Evolutionary conservation across 306 rosid genomes (phyloP), one percentile per base, ranked within the genome.

Genomic region (Clitoria ternatea): DNA sequence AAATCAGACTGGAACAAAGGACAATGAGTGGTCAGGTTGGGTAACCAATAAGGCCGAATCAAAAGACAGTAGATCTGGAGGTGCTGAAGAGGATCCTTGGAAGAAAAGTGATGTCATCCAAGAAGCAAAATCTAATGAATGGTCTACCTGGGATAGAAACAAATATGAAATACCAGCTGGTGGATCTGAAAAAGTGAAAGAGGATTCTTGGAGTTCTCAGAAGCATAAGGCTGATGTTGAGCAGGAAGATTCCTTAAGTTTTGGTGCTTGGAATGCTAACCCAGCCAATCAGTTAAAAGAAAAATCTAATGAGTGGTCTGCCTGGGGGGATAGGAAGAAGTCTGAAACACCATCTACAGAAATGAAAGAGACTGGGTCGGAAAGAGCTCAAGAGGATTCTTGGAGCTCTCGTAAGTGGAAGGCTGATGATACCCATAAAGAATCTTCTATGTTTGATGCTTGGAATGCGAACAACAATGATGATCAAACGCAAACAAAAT

Each of bases 11-110:
- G 29, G 57, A 29, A 19, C 62, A 47, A 79, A 49, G 1, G 18
- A 70, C 3, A 79, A 66, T 47, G 47, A 57, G 11, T 72, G 70
- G 78, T 72, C 70, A 4, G 66, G 32, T 12, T 73, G 78, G 71
- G 55, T 11, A 27, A 18, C 14, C 3, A 61, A 49, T 1, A 62
- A 22, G 10, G 0, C 32, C 36, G 30, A 10, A 61, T 3, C 2
- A 9, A 30, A 36, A 6, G 54, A 15, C 10, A 23, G 14, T 11
- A 30, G 29, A 0, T 49, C 62, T 23, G 14, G 15, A 35, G 36
- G 7, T 1, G 19, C 36, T 18, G 60, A 19, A 1, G 49, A n/a
- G 49, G 26, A 60, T 33, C 33, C 77, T 59, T 72, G 60, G 69
- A 11, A 36, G 8, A 52, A 69, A 69, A 9, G 39, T 35, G 50